Base-by-base conservation (phyloP, 225 moss, liverwort and hornwort species). In the Climacium dendroides region DNA sequence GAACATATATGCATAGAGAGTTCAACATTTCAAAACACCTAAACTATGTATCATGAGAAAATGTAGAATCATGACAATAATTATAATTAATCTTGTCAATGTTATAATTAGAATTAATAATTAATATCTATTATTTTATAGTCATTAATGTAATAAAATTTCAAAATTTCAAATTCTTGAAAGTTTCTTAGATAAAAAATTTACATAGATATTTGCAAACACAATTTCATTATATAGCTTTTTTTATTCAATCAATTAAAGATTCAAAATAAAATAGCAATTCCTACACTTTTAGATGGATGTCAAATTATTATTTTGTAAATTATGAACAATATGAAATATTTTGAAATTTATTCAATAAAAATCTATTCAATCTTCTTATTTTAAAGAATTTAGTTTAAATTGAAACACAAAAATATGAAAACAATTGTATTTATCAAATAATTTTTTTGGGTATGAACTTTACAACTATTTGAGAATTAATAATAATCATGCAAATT, bases 381-480 rank as follows among this genome's bases (percentile, higher is more conserved):
- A 61, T 48, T 74, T n/a, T 28, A 5, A 20, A 78, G 3, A 34
- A 25, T 17, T 41, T 17, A 19, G 0, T 41, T 53, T 10, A 6
- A 61, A 61, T 1, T 9, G 4, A 85, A 41, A 77, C 7, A 30
- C 1, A 23, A 41, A 65, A 22, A 34, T 17, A 28, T 32, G 1
- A 0, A 4, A n/a, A 77, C 7, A 23, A 0, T 4, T 8, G 1
- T 12, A 18, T n/a, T n/a, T n/a, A n/a, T 85, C 3, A 8, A 48
- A 41, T 32, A 19, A 13, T 6, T 29, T 18, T 10, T 17, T 10
- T 41, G 17, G 1, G 1, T 13, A 22, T 3, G 3, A 77, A 37
- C 2, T 55, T 15, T 16, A 9, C 11, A 24, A 54, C 1, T 54
- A 11, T 53, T n/a, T 3, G 24, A 15, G 4, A 25, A 10, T 2